Conservation (phyloP, 192 early-diverging fungal genomes). For the Dissophora ornata region DNA sequence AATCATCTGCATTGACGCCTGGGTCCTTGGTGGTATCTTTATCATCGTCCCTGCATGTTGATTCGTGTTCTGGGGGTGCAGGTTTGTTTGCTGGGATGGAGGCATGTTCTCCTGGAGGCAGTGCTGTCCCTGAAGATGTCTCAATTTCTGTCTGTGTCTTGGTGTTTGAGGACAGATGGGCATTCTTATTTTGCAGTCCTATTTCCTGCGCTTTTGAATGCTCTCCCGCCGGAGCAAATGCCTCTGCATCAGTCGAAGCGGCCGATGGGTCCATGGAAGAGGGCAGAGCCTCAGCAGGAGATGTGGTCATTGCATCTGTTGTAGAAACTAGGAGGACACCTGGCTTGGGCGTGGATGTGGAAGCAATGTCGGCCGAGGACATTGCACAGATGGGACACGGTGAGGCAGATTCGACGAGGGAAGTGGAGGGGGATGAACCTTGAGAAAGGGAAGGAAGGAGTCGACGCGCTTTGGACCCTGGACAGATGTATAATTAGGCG, state of each 20-base stretch:
- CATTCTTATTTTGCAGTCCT: not conserved
- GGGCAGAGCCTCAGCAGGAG: constrained; percentile 9
- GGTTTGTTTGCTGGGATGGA: not conserved
- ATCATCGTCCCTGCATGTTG: not conserved
- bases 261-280: not conserved
- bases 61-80: not conserved
- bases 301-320: not conserved
- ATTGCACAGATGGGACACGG: constrained; percentile 4
- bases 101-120: not conserved
- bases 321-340: not conserved
- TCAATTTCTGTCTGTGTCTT: not conserved
- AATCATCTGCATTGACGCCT: too few relatives aligned
- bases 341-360: constrained; percentile 4
- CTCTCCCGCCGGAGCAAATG: not conserved
- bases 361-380: constrained; percentile 30
- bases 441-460: too few relatives aligned
- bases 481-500: too few relatives aligned
- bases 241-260: not conserved
- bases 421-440: not conserved
- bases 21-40: not conserved
- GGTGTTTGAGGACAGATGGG: not conserved
- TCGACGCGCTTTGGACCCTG: too few relatives aligned
- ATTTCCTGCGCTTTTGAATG: too few relatives aligned
- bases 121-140: constrained; percentile 6
- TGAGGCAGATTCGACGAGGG: not conserved